Evolutionary conservation across 2,329 filamentous ascomycete species (phyloP), one percentile per base, ranked within the genome.

Genomic region (Diaporthe destruens): DNA sequence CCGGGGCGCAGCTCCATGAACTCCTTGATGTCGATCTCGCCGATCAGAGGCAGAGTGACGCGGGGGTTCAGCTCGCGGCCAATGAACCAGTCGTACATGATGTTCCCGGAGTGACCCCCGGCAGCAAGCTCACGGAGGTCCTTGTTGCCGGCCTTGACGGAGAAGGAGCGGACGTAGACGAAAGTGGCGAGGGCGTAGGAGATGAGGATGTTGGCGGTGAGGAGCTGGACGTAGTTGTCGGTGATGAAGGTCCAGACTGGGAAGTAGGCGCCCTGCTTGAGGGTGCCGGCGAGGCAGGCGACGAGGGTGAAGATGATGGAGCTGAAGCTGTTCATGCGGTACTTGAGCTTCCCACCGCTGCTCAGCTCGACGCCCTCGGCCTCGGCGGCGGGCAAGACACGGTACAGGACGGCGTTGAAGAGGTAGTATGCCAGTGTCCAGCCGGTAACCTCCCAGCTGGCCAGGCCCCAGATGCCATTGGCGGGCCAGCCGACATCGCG

Each of bases 51-150:
- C 32, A 98, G 84, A 0, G 87, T 90, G 73, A 97, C 82, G 63
- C 95, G 94, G 3, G 96, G 96, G 83, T 98, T 98, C 74, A 98
- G 90, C 82, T 98, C 96, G 36, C 96, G 93, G 25, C 96, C 96
- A 76, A 98, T 98, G 84, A 95, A 98, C 91, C 94, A 98, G 83
- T 98, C 96, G 81, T 98, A 98, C 49, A 98, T 83, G 75, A 94
- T 84, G 82, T 97, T 98, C 72, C 95, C 95, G 1, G 90, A 91
- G 79, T 93, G 89, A 20, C 95, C 95, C 55, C 95, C 95, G 1
- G 90, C 89, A 0, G 95, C 95, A 9, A 98, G 88, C 80, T 96
- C 92, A 53, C 95, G 93, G 75, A 89, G 85, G 61, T 92, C 87
- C 16, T 88, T 85, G 80, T 97, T 94, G 55, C 89, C 91, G n/a